phyloP scores from a whole-genome alignment of 768 basidiomycete genomes.

The Trametes elegans region DNA sequence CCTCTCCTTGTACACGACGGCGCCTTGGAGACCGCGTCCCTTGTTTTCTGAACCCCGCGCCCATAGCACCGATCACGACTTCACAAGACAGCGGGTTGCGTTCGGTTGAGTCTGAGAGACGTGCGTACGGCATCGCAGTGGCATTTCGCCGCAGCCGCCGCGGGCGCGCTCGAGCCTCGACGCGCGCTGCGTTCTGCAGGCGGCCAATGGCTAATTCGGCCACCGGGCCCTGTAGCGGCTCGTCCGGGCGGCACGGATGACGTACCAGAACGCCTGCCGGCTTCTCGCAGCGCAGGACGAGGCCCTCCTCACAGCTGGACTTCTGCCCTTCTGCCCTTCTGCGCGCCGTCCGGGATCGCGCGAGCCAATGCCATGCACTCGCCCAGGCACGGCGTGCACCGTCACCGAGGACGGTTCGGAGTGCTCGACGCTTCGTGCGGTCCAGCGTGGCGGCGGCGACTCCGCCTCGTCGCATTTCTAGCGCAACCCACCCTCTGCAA shows the following conservation, averaged over 20 bases:
- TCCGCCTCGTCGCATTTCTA: background rate
- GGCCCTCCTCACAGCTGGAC: too few species aligned
- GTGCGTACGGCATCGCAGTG: conserved; percentile 7
- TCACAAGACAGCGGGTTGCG: background rate
- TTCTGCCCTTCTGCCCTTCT: background rate
- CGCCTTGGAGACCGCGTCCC: background rate
- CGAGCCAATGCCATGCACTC: conserved; percentile 4
- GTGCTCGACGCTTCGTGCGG: too few species aligned
- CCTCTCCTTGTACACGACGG: background rate
- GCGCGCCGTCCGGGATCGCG: background rate
- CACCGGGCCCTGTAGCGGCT: conserved; percentile 3
- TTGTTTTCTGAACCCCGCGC: background rate
- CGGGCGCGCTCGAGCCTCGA: too few species aligned
- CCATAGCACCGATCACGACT: background rate
- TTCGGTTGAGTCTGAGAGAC: background rate
- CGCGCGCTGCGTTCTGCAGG: background rate
- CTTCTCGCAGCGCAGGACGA: too few species aligned
- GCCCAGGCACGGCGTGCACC: too few species aligned
- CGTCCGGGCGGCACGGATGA: conserved; percentile 8
- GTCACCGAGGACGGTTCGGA: too few species aligned
- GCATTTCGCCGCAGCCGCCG: background rate
- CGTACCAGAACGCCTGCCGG: conserved; percentile 6
- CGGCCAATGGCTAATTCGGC: conserved; percentile 4
- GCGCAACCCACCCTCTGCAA: background rate
- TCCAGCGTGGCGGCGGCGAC: too few species aligned